Evolutionary conservation across 225 moss, liverwort and hornwort genomes (phyloP), one percentile per base, ranked within the genome.

Genomic region (Pleurozium schreberi): DNA sequence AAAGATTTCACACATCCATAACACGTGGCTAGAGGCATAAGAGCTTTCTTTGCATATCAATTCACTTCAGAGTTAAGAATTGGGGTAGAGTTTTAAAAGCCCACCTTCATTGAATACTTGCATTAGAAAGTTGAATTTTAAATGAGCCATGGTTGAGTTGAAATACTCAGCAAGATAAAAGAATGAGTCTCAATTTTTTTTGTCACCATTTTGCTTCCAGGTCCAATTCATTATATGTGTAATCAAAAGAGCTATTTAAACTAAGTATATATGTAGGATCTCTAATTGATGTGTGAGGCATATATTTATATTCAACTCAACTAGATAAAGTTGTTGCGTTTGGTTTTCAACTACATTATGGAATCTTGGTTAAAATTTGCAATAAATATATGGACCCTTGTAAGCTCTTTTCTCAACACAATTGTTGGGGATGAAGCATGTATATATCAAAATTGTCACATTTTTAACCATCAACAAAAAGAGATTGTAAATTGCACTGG

Each of bases 31-130:
- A 43, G 14, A 43, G 70, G 6, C 10, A 43, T 43, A 71, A 71
- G 5, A 43, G 3, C 28, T 45, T 8, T 71, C 2, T 0, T 0
- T 18, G 0, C 15, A 43, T 27, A 71, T 71, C 3, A 45, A 12
- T n/a, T 27, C 27, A 27, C 5, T 16, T n/a, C n/a, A n/a, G n/a
- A n/a, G n/a, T n/a, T 28, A 71, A 27, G 8, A 16, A 27, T 43
- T 27, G 27, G 3, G 9, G 5, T 27, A 43, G 27, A 71, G 1
- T 27, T 71, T 5, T 17, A 71, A 27, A 43, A 71, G 10, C 3
- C 43, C 2, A 43, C 27, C 3, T 5, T 71, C 6, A 16, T 0
- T 71, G 16, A 3, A 1, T 30, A 18, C 6, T 45, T 1, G 3
- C 17, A 73, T 45, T 6, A 45, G 6, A 73, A 73, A 73, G 6